These are phyloP conservation scores for Aspergillus ellipticus DNA, from an alignment of 495 filamentous ascomycete species.

Conservation along the genomic window DNA sequence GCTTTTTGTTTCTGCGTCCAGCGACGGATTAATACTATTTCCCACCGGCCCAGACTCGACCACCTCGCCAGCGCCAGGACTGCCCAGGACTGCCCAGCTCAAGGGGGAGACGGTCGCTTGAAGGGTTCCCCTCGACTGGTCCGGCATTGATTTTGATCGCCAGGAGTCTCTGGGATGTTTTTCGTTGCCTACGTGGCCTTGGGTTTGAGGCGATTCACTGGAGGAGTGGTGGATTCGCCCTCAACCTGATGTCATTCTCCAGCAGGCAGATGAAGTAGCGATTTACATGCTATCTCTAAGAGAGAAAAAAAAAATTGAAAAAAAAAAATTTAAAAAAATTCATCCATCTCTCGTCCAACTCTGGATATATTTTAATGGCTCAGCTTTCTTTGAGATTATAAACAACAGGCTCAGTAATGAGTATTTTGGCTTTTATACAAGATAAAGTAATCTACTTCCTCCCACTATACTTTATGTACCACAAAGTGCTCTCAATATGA, in stretches of 20 bases:
- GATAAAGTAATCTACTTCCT: background rate
- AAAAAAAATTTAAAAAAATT: no score
- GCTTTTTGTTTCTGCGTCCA: constrained; percentile 50
- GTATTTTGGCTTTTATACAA: no score
- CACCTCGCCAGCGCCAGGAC: no score
- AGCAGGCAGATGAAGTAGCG: background rate
- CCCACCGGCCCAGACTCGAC: constrained; percentile 32
- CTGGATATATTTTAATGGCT: no score
- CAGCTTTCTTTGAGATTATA: no score
- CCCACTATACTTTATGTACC: background rate
- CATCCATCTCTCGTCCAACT: no score
- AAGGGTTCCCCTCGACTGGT: background rate
- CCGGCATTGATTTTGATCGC: background rate
- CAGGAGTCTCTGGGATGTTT: background rate
- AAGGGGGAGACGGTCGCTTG: background rate
- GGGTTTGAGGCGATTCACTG: constrained; percentile 13
- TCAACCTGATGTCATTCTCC: background rate
- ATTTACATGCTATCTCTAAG: no score
- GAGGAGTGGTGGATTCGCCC: background rate
- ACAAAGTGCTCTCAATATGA: background rate
- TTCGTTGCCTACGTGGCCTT: background rate
- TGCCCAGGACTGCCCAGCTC: background rate
- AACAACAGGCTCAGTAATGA: no score
- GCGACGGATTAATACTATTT: constrained; percentile 51
- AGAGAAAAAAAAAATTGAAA: no score